Percentiles rank a stretch among this genome's conserved stretches.
These are phyloP conservation scores for Carex pumila DNA, from an alignment of 176 grass and related monocot genomes.

Conservation along the genomic window DNA sequence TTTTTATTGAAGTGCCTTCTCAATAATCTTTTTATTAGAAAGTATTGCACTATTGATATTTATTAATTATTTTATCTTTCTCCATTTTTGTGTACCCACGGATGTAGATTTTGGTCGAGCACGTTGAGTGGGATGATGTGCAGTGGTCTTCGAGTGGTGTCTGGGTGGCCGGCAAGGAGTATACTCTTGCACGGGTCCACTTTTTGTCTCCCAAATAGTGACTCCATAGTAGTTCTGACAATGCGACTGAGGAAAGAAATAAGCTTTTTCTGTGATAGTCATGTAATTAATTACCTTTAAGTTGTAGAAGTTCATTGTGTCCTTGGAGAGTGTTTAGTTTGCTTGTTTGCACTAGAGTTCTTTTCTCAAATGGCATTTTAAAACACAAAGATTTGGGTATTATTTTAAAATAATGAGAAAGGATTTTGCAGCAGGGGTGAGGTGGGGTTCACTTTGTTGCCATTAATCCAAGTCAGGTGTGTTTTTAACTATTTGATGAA, in stretches of 20 bases:
- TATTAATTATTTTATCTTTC: background rate
- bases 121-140: slow-evolving; percentile 94
- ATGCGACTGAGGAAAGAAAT: slow-evolving; percentile 8
- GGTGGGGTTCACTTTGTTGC: background rate
- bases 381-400: background rate
- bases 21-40: background rate
- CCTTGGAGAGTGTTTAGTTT: background rate
- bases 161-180: slow-evolving; percentile 80
- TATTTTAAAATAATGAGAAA: background rate
- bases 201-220: slow-evolving; percentile 66
- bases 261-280: background rate
- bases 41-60: background rate
- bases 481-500: background rate
- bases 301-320: background rate
- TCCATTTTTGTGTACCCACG: background rate
- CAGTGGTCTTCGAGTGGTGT: slow-evolving; percentile 87
- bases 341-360: slow-evolving; percentile 3
- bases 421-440: background rate
- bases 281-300: background rate
- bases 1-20: background rate
- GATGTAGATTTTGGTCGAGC: slow-evolving; percentile 66
- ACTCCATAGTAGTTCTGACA: background rate
- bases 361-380: background rate
- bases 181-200: slow-evolving; percentile 72
- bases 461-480: background rate